Conservation (phyloP, 2,329 filamentous ascomycete genomes). For the Grosmannia serpens region DNA sequence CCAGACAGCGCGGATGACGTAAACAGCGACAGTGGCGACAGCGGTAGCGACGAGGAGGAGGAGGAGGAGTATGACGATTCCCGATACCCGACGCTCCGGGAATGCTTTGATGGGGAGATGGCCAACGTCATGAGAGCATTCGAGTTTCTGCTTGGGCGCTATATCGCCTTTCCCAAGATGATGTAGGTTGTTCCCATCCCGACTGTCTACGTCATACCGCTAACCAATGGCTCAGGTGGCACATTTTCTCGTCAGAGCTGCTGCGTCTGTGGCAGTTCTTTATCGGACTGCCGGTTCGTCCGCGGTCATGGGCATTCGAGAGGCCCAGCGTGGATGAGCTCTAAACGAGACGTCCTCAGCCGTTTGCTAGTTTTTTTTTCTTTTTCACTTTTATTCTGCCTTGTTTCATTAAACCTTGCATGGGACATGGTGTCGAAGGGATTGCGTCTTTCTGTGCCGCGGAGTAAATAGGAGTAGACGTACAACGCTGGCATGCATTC, state of each 20-base stretch:
- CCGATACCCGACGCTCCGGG: constrained; percentile 33
- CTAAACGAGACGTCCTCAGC: constrained; percentile 14
- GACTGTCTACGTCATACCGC: not conserved
- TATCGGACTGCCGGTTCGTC: constrained; percentile 39
- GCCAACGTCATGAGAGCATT: constrained; percentile 49
- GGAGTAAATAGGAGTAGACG: not conserved
- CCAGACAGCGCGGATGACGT: not conserved
- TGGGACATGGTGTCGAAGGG: not conserved
- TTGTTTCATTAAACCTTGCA: not conserved
- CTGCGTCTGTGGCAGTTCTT: constrained; percentile 37
- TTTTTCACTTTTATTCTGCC: not conserved
- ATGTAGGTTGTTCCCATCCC: constrained; percentile 45
- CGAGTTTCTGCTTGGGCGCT: constrained; percentile 57
- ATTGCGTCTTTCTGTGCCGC: not conserved
- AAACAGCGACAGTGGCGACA: not conserved
- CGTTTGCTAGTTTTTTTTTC: not conserved
- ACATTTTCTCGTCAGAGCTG: constrained; percentile 33
- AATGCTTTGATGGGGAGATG: constrained; percentile 54
- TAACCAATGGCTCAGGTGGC: constrained; percentile 21
- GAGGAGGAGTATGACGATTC: constrained; percentile 23
- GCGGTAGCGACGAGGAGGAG: constrained; percentile 19
- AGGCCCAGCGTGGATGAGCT: constrained; percentile 37
- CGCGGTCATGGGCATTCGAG: constrained; percentile 34
- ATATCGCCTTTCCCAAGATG: constrained; percentile 55
- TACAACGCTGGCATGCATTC: not conserved